Base-by-base conservation (phyloP, 2,329 filamentous ascomycete genomes). In the Bipolaris victoriae region DNA sequence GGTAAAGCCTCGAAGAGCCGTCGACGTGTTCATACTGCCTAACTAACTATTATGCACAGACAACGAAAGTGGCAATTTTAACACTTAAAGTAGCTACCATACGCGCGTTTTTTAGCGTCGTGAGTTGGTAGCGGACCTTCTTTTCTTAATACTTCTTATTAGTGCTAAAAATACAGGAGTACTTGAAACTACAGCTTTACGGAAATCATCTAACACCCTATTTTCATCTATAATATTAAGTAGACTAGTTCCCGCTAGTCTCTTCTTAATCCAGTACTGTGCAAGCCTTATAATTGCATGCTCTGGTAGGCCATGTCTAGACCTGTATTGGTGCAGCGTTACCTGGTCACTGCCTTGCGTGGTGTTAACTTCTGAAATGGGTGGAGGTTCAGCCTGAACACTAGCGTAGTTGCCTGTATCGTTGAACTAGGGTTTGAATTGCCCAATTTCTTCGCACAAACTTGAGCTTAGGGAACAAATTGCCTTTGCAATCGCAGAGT, bases 81-180 rank as follows among this genome's bases (percentile, higher is more conserved):
- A 44, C 6, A 31, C 7, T 31, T 44, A 15, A 31, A 31, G 7
- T 31, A 31, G 24, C 24, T 44, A 31, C 7, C 41, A 31, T 44
- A 31, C 41, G n/a, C 24, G 41, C 22, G 15, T 44, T 31, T 24
- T 44, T 2, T 31, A 44, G 20, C 39, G 39, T 47, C 43, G 35
- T 7, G 53, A 61, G 39, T 48, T 57, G 50, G 61, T 61, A 33
- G 45, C 35, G 5, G 45, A 31, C 13, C 52, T 55, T 39, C 47
- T 55, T n/a, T 46, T 55, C 13, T 55, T 55, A 1, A 55, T 45
- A 26, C 45, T 22, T 20, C 11, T 55, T 26, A 49, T 7, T 10
- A 55, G 18, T 44, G 39, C 39, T 24, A 55, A 39, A 24, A 45
- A 18, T 3, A 20, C 20, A 31, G 39, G 45, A 55, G 52, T 39